phyloP scores from a whole-genome alignment of 805 yeast species.

The Lachancea nothofagi region DNA sequence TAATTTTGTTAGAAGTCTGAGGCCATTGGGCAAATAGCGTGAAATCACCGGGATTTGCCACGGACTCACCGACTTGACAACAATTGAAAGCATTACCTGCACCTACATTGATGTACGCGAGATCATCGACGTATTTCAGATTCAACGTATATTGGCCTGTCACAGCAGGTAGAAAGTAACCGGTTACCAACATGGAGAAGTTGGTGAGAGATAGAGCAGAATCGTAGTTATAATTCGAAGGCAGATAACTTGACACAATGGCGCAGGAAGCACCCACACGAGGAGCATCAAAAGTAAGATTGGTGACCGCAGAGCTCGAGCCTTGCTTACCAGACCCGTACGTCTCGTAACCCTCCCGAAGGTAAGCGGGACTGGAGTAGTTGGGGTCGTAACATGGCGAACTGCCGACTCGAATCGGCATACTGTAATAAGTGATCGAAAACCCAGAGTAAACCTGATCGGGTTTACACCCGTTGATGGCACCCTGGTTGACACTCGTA shows the following conservation, averaged over 20 bases:
- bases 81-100: slow-evolving; percentile 34
- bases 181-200: slow-evolving; percentile 24
- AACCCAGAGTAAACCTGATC: slow-evolving; percentile 5
- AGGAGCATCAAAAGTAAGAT: slow-evolving; percentile 7
- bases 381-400: slow-evolving; percentile 3
- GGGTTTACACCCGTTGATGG: slow-evolving; percentile 8
- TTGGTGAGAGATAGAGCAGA: slow-evolving; percentile 12
- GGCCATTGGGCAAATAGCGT: slow-evolving; percentile 12
- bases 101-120: slow-evolving; percentile 31
- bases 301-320: slow-evolving; percentile 8
- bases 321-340: slow-evolving; percentile 10
- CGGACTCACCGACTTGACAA: slow-evolving; percentile 19
- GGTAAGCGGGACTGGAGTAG: slow-evolving; percentile 3
- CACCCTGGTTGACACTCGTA: slow-evolving; percentile 5
- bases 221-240: slow-evolving; percentile 14
- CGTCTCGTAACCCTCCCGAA: slow-evolving; percentile 10
- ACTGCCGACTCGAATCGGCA: neutral
- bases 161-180: slow-evolving; percentile 24
- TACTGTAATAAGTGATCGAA: slow-evolving; percentile 5
- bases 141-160: slow-evolving; percentile 30
- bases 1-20: slow-evolving; percentile 6
- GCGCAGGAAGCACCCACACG: neutral
- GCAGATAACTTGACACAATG: slow-evolving; percentile 3
- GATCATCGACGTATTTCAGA: slow-evolving; percentile 29
- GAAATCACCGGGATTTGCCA: slow-evolving; percentile 9